These are phyloP conservation scores for Amniculicola lignicola DNA, from an alignment of 495 filamentous ascomycete genomes.

Conservation along the genomic window DNA sequence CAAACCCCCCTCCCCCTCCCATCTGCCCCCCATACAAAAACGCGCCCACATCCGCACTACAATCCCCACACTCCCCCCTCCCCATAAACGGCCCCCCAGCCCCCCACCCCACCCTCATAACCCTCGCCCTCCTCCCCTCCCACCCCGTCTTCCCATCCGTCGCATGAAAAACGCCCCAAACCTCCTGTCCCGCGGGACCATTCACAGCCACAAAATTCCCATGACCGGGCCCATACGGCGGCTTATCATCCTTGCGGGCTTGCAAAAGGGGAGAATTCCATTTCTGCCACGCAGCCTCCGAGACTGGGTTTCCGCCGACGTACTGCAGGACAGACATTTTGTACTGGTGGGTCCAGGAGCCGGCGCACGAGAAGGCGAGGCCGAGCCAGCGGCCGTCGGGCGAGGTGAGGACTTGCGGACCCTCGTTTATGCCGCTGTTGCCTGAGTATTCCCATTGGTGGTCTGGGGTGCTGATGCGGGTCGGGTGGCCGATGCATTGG, in stretches of 20 bases:
- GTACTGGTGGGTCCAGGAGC: conserved; percentile 39
- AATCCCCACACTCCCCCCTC: conserved; percentile 18
- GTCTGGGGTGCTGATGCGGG: conserved; percentile 33
- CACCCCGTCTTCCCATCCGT: conserved; percentile 38
- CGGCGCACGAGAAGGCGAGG: conserved; percentile 37
- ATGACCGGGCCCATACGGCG: conserved; percentile 41
- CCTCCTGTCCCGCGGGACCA: conserved; percentile 21
- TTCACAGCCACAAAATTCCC: conserved; percentile 35
- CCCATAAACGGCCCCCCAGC: conserved; percentile 20
- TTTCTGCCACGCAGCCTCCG: conserved; percentile 35
- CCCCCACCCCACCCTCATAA: conserved; percentile 35
- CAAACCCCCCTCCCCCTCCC: conserved; percentile 3
- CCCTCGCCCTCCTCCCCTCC: conserved; percentile 37
- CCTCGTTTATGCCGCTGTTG: conserved; percentile 38
- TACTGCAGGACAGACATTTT: conserved; percentile 38
- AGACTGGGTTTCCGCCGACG: conserved; percentile 34
- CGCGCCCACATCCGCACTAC: conserved; percentile 8
- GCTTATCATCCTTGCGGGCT: conserved; percentile 17
- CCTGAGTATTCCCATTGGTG: conserved; percentile 37
- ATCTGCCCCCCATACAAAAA: conserved; percentile 10
- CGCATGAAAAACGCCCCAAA: conserved; percentile 38
- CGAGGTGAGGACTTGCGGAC: conserved; percentile 37
- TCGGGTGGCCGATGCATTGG: conserved; percentile 8
- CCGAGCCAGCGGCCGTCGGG: conserved; percentile 35
- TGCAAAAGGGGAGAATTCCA: conserved; percentile 30